Conservation (phyloP, 2,329 filamentous ascomycete species). For the Myriosclerotinia scirpicola region DNA sequence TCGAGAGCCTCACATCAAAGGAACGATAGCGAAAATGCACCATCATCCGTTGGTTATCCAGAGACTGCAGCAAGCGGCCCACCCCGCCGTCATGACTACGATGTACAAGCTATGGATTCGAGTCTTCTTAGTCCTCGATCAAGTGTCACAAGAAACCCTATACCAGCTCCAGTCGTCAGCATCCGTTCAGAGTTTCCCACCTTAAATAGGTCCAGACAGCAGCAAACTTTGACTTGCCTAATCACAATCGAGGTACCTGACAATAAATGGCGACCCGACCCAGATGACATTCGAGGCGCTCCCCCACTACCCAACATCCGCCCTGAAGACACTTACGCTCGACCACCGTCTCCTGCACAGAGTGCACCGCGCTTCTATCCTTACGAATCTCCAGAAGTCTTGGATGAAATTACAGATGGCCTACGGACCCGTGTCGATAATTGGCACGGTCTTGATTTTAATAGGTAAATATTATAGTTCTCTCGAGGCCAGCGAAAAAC, state of each 20-base stretch:
- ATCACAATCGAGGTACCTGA: slow-evolving; percentile 93
- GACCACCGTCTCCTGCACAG: slow-evolving; percentile 57
- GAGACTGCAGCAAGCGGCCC: slow-evolving; percentile 70
- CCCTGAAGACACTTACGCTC: slow-evolving; percentile 55
- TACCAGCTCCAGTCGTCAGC: slow-evolving; percentile 86
- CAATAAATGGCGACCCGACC: slow-evolving; percentile 83
- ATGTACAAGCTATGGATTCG: slow-evolving; percentile 94
- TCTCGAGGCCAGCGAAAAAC: neutral
- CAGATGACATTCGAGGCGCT: slow-evolving; percentile 69
- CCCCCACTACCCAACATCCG: slow-evolving; percentile 46
- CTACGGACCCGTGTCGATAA: slow-evolving; percentile 89
- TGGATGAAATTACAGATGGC: slow-evolving; percentile 84
- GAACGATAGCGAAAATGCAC: slow-evolving; percentile 73
- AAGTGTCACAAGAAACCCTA: slow-evolving; percentile 73
- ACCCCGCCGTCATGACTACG: slow-evolving; percentile 82
- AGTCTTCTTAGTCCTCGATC: slow-evolving; percentile 71
- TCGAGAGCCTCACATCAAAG: slow-evolving; percentile 56
- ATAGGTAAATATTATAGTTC: slow-evolving; percentile 52
- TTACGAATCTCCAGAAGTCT: slow-evolving; percentile 71
- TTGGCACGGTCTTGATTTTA: slow-evolving; percentile 95
- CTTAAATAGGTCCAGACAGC: slow-evolving; percentile 84
- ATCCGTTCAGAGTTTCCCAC: slow-evolving; percentile 97
- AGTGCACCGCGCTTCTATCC: slow-evolving; percentile 60
- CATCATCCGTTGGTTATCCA: slow-evolving; percentile 77
- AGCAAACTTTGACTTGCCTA: slow-evolving; percentile 91